Base-by-base conservation (phyloP, 2,329 filamentous ascomycete species). In the Ophiobolus disseminans region DNA sequence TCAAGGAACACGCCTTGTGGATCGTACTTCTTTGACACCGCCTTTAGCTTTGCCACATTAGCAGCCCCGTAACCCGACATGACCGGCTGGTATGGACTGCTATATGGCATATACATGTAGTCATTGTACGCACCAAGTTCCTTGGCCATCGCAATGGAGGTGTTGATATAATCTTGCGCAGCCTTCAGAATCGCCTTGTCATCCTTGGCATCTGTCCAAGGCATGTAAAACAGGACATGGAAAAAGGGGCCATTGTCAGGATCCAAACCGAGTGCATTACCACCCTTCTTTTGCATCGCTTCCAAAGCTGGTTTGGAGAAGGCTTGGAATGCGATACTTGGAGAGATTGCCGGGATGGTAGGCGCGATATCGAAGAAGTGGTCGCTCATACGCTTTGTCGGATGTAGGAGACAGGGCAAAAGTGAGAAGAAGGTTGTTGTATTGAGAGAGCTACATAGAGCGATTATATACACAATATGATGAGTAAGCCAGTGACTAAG, bases 31-130 rank as follows among this genome's bases (percentile, higher is more conserved):
- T 32, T 40, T 20, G 48, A 38, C 1, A 55, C 38, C 10, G 34
- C n/a, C 3, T 45, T 48, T 28, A 57, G 37, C 20, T 51, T 61
- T 19, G 55, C 46, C 30, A 62, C 40, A 38, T 75, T 78, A 4
- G 49, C 53, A n/a, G 53, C 35, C 1, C 76, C 76, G 52, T 79
- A 79, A 13, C 73, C 66, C 8, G 56, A 51, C 21, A 79, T 56
- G 2, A 75, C 69, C 46, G 73, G 66, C 53, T 79, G 75, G 45
- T 66, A 73, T 50, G 68, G 62, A 42, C 66, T 71, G 16, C 75
- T 76, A 45, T 80, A 79, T 50, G 78, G 77, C 71, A 78, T 73
- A 58, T 78, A 79, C 31, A 76, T 52, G 48, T 69, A 47, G 26
- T 53, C 35, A 32, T 41, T 22, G 19, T 46, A 36, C 36, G 19